Base-by-base conservation (phyloP, 2,329 filamentous ascomycete species). In the Paraconiothyrium sp. region DNA sequence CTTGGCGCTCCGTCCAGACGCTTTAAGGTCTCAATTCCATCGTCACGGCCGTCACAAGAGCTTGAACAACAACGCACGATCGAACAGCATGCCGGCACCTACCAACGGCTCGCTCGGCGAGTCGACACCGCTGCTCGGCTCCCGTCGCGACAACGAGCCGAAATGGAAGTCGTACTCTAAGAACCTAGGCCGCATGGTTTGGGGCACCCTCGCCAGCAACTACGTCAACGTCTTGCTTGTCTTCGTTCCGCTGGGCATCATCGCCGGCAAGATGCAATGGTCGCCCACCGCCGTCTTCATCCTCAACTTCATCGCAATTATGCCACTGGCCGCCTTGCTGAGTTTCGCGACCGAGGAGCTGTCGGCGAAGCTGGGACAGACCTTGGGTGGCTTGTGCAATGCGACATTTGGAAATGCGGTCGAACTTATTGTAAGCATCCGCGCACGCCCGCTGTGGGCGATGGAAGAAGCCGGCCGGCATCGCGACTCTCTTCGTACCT, bases 391-490 rank as follows among this genome's bases (percentile, higher is more conserved):
- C 20, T 78, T 92, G 64, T 83, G 92, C 62, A 93, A 93, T 76
- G 90, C 90, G 32, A 92, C 90, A 0, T 93, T 92, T 78, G 90
- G 90, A 70, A 93, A 93, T 78, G 90, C 90, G 14, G 91, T 94
- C 55, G 91, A 94, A 76, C 79, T 94, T 66, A 93, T 92, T 81
- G 91, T 91, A 61, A 64, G 72, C 65, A 22, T 49, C 55, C 30
- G 51, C 35, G 39, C 41, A 34, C 37, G 47, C 55, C 34, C 62
- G 43, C 32, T 52, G 49, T 14, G 20, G 3, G 16, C 9, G 1
- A 35, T 30, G 13, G 35, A 30, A 43, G 35, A 32, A 7, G n/a
- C 24, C 2, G 50, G 35, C 32, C 34, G 32, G 35, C 35, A 30
- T 27, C 11, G 37, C 14, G 35, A 14, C 20, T 7, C n/a, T 43